A percentile compares a stretch with the other conserved stretches of the same genome.
These are phyloP conservation scores for Biscogniauxia marginata DNA, from an alignment of 2,329 filamentous ascomycete genomes.

Conservation along the genomic window DNA sequence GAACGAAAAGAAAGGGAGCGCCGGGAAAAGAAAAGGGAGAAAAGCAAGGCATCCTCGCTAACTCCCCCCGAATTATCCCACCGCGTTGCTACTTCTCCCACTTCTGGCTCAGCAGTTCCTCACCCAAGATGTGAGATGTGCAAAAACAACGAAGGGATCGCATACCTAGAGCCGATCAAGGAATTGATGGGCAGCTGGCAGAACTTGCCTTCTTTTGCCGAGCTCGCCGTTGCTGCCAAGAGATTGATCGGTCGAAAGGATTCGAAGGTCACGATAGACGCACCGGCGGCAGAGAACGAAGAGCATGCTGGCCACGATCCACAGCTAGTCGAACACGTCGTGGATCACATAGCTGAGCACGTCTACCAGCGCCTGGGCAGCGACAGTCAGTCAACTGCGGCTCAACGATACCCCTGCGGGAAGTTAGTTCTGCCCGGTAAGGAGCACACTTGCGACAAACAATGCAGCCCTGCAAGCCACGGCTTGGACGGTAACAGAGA, in stretches of 20 bases:
- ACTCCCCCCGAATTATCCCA: neutral
- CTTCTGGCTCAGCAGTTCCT: neutral
- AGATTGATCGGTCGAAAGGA: conserved; percentile 7
- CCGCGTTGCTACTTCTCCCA: too few relatives aligned
- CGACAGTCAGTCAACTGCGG: conserved; percentile 7
- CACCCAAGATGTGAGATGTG: conserved; percentile 23
- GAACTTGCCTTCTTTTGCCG: conserved; percentile 16
- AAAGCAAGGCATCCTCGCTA: conserved; percentile 7
- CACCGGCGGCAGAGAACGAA: neutral
- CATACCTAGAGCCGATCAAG: conserved; percentile 6
- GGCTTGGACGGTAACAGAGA: conserved; percentile 29
- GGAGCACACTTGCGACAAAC: conserved; percentile 4
- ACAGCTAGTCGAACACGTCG: conserved; percentile 20
- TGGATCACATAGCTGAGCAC: conserved; percentile 21
- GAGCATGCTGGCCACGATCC: conserved; percentile 7
- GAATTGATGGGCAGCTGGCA: conserved; percentile 8
- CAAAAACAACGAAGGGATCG: conserved; percentile 10
- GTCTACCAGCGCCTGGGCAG: conserved; percentile 15
- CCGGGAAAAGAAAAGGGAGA: conserved; percentile 15
- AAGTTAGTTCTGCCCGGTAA: neutral
- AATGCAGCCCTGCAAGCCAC: conserved; percentile 11
- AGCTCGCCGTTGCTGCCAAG: conserved; percentile 7
- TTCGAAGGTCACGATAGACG: neutral
- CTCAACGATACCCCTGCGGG: neutral
- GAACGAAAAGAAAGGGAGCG: conserved; percentile 14